These are phyloP conservation scores for Xylaria venustula DNA, from an alignment of 495 filamentous ascomycete genomes.

Conservation along the genomic window DNA sequence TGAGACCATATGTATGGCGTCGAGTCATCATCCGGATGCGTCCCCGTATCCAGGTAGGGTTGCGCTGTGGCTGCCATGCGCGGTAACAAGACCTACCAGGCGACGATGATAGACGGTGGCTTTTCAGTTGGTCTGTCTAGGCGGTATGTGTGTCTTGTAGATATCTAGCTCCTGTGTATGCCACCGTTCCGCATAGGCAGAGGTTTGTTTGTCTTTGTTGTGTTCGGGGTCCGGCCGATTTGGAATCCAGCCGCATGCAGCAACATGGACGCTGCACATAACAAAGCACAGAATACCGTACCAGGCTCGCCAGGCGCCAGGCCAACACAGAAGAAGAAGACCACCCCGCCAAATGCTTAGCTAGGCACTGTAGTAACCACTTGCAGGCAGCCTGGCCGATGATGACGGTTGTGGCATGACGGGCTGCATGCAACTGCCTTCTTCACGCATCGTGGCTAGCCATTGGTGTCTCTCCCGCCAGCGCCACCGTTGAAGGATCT, in stretches of 20 bases:
- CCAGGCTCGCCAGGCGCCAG: too few species aligned
- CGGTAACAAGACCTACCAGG: not conserved
- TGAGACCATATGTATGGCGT: not conserved
- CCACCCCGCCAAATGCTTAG: too few species aligned
- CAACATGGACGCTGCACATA: not conserved
- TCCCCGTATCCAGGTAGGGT: not conserved
- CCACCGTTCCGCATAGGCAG: not conserved
- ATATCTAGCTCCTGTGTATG: too few species aligned
- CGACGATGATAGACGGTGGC: not conserved
- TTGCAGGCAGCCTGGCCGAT: not conserved
- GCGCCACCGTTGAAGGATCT: constrained; percentile 1
- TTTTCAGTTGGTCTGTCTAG: too few species aligned
- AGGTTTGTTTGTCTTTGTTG: constrained; percentile 4
- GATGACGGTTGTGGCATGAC: constrained; percentile 1
- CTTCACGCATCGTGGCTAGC: constrained; percentile 4
- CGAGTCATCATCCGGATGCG: not conserved
- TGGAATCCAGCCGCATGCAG: constrained; percentile 14
- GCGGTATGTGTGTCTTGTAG: too few species aligned
- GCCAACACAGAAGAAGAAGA: not conserved
- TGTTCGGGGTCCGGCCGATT: constrained; percentile 9
- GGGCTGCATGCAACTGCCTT: constrained; percentile 4
- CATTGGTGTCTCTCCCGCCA: not conserved
- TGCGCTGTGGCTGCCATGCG: not conserved
- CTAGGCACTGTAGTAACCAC: not conserved
- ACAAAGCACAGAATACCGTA: too few species aligned